A percentile compares a stretch with the other conserved stretches of the same genome.
These are phyloP conservation scores for Fusarium pseudoanthophilum DNA, from an alignment of 2,329 filamentous ascomycete species.

Conservation along the genomic window DNA sequence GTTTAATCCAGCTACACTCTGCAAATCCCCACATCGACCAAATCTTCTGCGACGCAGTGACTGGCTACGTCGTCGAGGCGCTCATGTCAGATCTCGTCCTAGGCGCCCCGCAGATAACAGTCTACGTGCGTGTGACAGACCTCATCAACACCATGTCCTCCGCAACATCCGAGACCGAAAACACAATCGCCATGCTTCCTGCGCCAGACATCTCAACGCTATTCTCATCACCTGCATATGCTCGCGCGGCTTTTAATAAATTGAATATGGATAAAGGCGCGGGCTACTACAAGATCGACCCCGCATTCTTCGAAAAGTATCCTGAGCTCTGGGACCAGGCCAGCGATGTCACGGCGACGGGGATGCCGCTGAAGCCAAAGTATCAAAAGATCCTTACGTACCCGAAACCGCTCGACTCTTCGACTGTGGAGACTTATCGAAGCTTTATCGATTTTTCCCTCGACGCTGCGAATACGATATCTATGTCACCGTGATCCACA, in stretches of 20 bases:
- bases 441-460: constrained; percentile 49
- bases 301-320: constrained; percentile 48
- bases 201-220: constrained; percentile 39
- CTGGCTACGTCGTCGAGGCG: constrained; percentile 47
- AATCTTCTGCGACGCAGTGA: constrained; percentile 50
- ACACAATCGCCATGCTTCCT: constrained; percentile 28
- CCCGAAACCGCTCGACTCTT: constrained; percentile 43
- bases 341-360: constrained; percentile 42
- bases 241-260: constrained; percentile 41
- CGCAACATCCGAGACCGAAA: neutral
- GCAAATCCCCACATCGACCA: constrained; percentile 48
- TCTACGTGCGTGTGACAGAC: constrained; percentile 47
- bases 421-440: constrained; percentile 47
- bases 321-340: constrained; percentile 46
- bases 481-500: neutral
- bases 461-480: constrained; percentile 41
- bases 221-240: constrained; percentile 41
- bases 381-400: constrained; percentile 46
- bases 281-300: constrained; percentile 49
- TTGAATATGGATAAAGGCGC: constrained; percentile 49
- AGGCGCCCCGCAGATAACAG: constrained; percentile 40
- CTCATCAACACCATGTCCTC: constrained; percentile 45
- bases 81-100: constrained; percentile 45
- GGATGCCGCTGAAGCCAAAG: constrained; percentile 46
- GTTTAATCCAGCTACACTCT: constrained; percentile 45